Percentiles rank a stretch among this genome's conserved stretches.
Evolutionary conservation across 108 stramenopile species (phyloP).

Genomic region (Stephanodiscus minutulus): DNA sequence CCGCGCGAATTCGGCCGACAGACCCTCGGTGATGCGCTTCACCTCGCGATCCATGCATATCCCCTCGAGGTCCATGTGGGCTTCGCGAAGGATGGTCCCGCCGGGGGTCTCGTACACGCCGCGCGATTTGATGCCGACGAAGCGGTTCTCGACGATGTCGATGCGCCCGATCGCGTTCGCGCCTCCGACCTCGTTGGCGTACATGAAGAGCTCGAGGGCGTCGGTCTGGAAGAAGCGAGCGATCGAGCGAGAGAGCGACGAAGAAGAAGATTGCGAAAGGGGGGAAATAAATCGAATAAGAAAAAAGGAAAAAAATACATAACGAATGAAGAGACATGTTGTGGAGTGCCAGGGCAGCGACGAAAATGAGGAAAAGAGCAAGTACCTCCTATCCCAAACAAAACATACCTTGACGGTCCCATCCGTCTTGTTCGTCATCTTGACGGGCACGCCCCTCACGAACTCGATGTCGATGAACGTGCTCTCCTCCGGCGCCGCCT

Average conservation of each 20-base stretch:
- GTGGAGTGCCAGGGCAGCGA: no score
- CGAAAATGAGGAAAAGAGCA: background rate
- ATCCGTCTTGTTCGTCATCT: slow-evolving; percentile 91
- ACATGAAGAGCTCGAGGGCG: slow-evolving; percentile 93
- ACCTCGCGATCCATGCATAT: slow-evolving; percentile 98
- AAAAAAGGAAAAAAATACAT: background rate
- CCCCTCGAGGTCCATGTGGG: slow-evolving; percentile 96
- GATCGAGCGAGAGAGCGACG: background rate
- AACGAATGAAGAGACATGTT: no score
- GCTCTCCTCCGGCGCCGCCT: slow-evolving; percentile 86
- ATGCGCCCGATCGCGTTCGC: slow-evolving; percentile 97
- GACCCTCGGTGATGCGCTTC: slow-evolving; percentile 93
- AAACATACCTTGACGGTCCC: slow-evolving; percentile 83
- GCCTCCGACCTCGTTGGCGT: slow-evolving; percentile 97
- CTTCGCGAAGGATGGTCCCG: slow-evolving; percentile 93
- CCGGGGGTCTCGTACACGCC: slow-evolving; percentile 99
- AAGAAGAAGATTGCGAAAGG: no score
- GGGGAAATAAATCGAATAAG: background rate
- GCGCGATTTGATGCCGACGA: slow-evolving; percentile 99
- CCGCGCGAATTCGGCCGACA: slow-evolving; percentile 91
- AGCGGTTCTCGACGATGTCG: slow-evolving; percentile 99
- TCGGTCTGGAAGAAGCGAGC: slow-evolving; percentile 55
- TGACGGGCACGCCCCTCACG: slow-evolving; percentile 91
- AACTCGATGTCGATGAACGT: slow-evolving; percentile 89
- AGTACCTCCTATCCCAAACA: background rate